Evolutionary conservation across 495 filamentous ascomycete genomes (phyloP), one percentile per base, ranked within the genome.

Genomic region (Aspergillus sparsus): DNA sequence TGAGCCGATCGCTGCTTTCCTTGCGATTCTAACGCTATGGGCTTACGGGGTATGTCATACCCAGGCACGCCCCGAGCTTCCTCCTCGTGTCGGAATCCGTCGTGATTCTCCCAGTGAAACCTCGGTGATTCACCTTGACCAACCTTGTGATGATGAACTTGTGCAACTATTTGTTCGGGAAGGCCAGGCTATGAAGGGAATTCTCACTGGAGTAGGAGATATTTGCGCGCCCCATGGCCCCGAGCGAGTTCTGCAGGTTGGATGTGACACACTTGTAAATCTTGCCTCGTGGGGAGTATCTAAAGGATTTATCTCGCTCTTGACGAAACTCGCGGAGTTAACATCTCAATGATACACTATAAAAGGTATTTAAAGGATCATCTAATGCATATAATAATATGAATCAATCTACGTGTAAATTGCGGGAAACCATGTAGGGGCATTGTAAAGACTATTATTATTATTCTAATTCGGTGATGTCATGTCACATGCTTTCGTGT

Each of bases 81-180:
- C 39, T 3, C 39, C 57, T 27, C 49, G 41, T 15, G 53, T 41
- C 7, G 65, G 63, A 16, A 34, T 56, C 2, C 31, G 57, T 31
- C 62, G 55, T 16, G 50, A 62, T 16, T 34, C 44, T 13, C 27
- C 62, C 2, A 39, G 47, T 0, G 66, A 68, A 39, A 68, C 74
- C 6, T 73, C 64, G 15, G 75, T 76, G 15, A 77, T 84, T 45
- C 77, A 79, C 53, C 69, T 84, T 6, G 82, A 84, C 54, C 67
- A 78, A 15, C 81, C 82, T 1, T 79, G 76, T 49, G 79, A 83
- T 62, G 82, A 84, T 64, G 80, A 83, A 56, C 67, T 83, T 6
- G 79, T 82, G 10, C 81, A 83, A 54, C 64, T 78, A 7, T 84
- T 82, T 66, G 78, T 84, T 8, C 69, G 78, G 7, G 68, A 72